Base-by-base conservation (phyloP, 805 yeast genomes). In the Suhomyces pyralidae region DNA sequence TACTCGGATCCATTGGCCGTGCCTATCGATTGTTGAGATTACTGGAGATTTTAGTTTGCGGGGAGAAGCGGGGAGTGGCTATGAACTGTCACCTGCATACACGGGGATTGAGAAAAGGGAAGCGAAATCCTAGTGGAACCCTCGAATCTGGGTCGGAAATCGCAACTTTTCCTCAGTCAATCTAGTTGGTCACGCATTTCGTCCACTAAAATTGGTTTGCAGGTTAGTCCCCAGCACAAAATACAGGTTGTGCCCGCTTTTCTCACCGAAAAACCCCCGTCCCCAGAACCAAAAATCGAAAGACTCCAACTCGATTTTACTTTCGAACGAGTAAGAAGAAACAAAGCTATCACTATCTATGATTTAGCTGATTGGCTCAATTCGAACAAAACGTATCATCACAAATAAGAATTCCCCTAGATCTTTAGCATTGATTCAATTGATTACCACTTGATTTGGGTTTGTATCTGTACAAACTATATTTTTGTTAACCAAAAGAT, bases 201-300 rank as follows among this genome's bases (percentile, higher is more conserved):
- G 46, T 48, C 40, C 40, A 38, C 36, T n/a, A 22, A 9, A 15
- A n/a, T 19, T 12, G 17, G 17, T 48, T 47, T 48, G 22, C 51
- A 48, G 26, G 51, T 48, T 48, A 30, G 40, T 8, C 5, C 22
- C 22, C 36, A 42, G 30, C 26, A 17, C 24, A 15, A 48, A 40
- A 25, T 48, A 22, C 51, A 48, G 51, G 26, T 48, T 48, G 40
- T 30, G 46, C 51, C 46, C 45, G 46, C 46, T 48, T 48, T 48
- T 34, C 30, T 42, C 45, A 42, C 30, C 45, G 48, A 30, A 28
- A 19, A 30, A 19, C 40, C 51, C 46, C 51, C 32, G 26, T 45
- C 51, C 51, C 51, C 51, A 48, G 42, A 48, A 48, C 46, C 22
- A 48, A 48, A 28, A 48, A 25, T 40, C 25, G 50, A 24, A 43